Evolutionary conservation across 116 monocot genomes (phyloP).

Genomic region (Posidonia oceanica): DNA sequence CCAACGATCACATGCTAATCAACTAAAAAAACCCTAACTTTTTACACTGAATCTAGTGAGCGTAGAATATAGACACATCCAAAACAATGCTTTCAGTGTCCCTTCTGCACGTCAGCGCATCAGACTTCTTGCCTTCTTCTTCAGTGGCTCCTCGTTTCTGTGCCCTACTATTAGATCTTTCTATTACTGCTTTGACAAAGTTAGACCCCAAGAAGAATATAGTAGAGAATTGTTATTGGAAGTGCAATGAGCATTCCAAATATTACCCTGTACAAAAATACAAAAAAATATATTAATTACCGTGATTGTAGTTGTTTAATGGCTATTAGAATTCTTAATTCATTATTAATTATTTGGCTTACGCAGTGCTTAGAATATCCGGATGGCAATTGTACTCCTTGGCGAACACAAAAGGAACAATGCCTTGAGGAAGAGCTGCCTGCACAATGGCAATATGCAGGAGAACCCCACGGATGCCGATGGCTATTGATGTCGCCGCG

Average conservation of each 20-base stretch:
- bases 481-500: conserved; percentile 58
- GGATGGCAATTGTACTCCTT: conserved; percentile 30
- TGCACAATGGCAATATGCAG: conserved; percentile 82
- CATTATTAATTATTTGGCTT: not conserved
- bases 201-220: conserved; percentile 14
- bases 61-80: not conserved
- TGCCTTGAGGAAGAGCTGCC: conserved; percentile 21
- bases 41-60: not conserved
- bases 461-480: conserved; percentile 75
- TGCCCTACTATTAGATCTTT: not conserved
- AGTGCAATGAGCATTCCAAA: conserved; percentile 21
- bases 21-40: not conserved
- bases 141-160: not conserved
- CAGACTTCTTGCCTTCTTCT: not conserved
- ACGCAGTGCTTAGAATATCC: conserved; percentile 20
- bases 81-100: not conserved
- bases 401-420: conserved; percentile 40
- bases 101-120: not conserved
- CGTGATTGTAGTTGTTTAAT: no score
- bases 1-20: not conserved
- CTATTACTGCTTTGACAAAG: not conserved
- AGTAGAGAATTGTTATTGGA: conserved; percentile 22
- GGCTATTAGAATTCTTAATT: no score
- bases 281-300: not conserved
- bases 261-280: conserved; percentile 12